These are phyloP conservation scores for Beauveria rudraprayagi DNA, from an alignment of 2,329 filamentous ascomycete species.

Conservation along the genomic window DNA sequence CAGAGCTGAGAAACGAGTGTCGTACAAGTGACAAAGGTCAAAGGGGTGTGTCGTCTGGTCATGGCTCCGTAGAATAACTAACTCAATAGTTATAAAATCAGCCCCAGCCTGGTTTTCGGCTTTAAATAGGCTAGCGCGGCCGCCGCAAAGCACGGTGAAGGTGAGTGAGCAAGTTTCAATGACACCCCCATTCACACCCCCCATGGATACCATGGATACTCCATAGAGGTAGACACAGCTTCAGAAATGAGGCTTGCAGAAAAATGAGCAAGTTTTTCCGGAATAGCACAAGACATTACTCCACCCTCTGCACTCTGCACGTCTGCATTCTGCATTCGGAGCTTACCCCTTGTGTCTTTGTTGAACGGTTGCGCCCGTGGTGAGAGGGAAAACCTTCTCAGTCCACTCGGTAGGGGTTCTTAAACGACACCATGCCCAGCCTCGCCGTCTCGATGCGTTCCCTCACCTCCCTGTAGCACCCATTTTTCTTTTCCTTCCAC, in stretches of 20 bases:
- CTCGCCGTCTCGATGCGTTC: neutral
- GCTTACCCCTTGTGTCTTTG: too few relatives aligned
- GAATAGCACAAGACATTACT: neutral
- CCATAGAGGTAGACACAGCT: neutral
- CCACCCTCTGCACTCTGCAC: neutral
- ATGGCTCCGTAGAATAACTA: too few relatives aligned
- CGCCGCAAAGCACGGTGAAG: neutral
- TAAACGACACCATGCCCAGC: neutral
- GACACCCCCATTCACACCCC: neutral
- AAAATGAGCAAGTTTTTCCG: constrained; percentile 10
- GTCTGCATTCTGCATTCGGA: neutral
- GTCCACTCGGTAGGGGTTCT: neutral
- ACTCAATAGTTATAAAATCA: neutral
- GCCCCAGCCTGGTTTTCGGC: neutral
- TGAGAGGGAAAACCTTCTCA: neutral
- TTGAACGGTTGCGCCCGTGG: neutral
- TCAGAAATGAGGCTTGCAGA: constrained; percentile 4
- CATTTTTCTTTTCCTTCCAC: too few relatives aligned
- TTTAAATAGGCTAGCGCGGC: neutral
- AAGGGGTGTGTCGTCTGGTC: neutral
- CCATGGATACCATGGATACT: too few relatives aligned
- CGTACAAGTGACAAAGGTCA: neutral
- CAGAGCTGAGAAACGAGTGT: neutral
- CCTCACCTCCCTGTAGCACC: too few relatives aligned
- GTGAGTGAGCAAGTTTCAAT: constrained; percentile 8